Evolutionary conservation across 2,329 filamentous ascomycete genomes (phyloP), one percentile per base, ranked within the genome.

Genomic region (Colletotrichum sp.): DNA sequence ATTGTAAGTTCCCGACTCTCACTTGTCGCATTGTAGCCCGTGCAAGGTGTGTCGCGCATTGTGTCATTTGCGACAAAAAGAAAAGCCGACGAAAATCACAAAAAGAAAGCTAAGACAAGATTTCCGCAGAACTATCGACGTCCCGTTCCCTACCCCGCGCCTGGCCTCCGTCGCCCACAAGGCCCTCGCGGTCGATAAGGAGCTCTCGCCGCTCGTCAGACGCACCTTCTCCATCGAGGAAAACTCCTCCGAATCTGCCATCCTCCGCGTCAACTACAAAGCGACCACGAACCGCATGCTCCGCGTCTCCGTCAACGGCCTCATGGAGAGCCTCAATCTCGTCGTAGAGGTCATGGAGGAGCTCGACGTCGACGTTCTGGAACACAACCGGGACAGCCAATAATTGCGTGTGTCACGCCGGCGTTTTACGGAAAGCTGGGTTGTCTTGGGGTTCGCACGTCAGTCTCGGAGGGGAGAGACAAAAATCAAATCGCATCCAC

Each of bases 281-380:
- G 97, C 97, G 2, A 95, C 95, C 0, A 99, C 97, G 24, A 98
- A 98, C 83, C 94, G 97, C 79, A 99, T 99, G 96, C 90, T 99
- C 74, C 93, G 97, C 60, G 97, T 99, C 4, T 95, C 96, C 5
- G 96, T 98, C 72, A 99, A 99, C 86, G 95, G 96, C 12, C 98
- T 98, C 85, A 96, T 99, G 89, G 96, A 99, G 81, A 98, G 94
- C 80, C 84, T 98, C 72, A 92, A 92, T 69, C 92, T 98, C 7
- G 94, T 98, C 2, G 84, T 98, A 57, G 95, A 96, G 71, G 94
- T 98, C 18, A 98, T 98, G 94, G 93, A 95, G 84, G 94, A 98
- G 83, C 86, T 99, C 80, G 96, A 99, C 85, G 91, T 93, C 30
- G 96, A 98, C 86, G 94, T 97, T 3, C 83, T 98, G 52, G 91